Conservation (phyloP, 306 rosid genomes). For the Sphenostylis stenocarpa region DNA sequence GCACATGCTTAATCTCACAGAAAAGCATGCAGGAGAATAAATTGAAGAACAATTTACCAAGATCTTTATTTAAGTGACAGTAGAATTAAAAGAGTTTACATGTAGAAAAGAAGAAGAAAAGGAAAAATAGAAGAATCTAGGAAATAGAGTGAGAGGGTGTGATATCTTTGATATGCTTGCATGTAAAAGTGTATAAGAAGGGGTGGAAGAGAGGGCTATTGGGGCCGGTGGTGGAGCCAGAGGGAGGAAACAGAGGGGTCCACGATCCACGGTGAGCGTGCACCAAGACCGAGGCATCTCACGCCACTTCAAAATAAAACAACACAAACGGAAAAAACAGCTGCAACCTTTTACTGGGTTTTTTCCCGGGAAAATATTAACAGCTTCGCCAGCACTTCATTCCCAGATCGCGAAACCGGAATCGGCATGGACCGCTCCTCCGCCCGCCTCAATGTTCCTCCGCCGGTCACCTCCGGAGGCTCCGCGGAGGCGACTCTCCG, state of each 20-base stretch:
- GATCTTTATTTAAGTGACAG: background rate
- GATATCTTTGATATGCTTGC: background rate
- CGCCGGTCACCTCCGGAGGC: conserved; percentile 17
- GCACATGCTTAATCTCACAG: background rate
- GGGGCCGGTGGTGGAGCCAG: background rate
- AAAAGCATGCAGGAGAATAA: background rate
- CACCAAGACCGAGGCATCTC: background rate
- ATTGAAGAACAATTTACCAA: too few species aligned
- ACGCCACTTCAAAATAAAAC: background rate
- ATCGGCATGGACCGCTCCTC: conserved; percentile 54
- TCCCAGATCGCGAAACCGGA: conserved; percentile 14
- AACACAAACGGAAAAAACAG: background rate
- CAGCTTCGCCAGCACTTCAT: conserved; percentile 20
- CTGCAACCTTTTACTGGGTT: conserved; percentile 23
- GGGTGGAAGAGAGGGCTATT: background rate
- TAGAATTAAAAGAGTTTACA: background rate
- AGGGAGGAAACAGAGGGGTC: conserved; percentile 24
- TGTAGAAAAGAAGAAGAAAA: background rate
- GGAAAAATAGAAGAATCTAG: background rate
- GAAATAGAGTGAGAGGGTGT: background rate
- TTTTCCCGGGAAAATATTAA: conserved; percentile 42
- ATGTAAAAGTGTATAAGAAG: conserved; percentile 19
- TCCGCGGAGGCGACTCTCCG: background rate
- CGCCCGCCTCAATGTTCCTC: conserved; percentile 45
- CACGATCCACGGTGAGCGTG: conserved; percentile 17